Evolutionary conservation across 176 grass and related monocot genomes (phyloP).

Genomic region (Paspalum notatum): DNA sequence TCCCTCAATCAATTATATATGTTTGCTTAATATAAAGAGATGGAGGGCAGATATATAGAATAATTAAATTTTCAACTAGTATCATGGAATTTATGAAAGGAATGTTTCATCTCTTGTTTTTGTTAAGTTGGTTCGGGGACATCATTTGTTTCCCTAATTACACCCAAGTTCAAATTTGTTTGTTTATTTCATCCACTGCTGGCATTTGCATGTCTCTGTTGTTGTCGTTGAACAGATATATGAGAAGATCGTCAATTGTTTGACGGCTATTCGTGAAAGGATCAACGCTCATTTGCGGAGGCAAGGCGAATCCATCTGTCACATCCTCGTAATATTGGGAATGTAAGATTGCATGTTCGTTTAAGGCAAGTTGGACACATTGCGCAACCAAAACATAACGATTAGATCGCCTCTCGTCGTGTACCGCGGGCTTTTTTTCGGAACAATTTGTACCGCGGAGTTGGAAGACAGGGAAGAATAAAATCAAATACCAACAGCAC

Average conservation of each 20-base stretch:
- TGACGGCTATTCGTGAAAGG: not conserved
- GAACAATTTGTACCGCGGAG: not conserved
- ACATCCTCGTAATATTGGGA: not conserved
- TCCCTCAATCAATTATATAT: not conserved
- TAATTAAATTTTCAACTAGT: not conserved
- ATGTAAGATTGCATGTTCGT: not conserved
- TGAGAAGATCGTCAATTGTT: not conserved
- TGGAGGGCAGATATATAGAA: not conserved
- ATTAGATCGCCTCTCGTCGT: not conserved
- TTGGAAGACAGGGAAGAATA: not conserved
- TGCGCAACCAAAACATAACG: not conserved
- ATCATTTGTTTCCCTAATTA: not conserved
- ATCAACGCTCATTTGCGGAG: not conserved
- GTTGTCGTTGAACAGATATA: not conserved
- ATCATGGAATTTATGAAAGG: not conserved
- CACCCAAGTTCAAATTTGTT: not conserved
- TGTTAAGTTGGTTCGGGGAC: not conserved
- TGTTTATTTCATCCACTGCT: not conserved
- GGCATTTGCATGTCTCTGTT: not conserved
- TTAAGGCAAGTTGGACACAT: not conserved
- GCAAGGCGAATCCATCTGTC: not conserved
- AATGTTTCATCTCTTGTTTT: not conserved
- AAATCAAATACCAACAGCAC: not conserved
- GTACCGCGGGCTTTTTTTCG: too few species aligned
- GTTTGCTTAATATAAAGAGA: not conserved